Conservation (phyloP, 768 basidiomycete genomes). For the Termitomyces sp. region DNA sequence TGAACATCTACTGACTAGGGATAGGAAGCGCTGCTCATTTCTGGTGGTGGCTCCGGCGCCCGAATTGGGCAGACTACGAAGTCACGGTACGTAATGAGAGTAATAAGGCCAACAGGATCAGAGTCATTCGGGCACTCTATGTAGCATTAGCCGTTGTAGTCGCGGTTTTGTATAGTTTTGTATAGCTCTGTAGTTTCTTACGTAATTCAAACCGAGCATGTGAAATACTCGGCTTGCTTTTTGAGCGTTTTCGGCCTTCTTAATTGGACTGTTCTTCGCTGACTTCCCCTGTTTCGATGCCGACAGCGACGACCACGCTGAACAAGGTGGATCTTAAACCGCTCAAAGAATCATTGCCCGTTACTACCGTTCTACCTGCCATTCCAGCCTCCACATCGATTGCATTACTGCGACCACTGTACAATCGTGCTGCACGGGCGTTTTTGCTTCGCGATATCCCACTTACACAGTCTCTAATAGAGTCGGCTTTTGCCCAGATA, state of each 20-base stretch:
- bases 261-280: neutral
- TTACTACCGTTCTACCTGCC: slow-evolving; percentile 10
- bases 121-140: neutral
- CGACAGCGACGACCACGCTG: slow-evolving; percentile 43
- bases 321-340: slow-evolving; percentile 24
- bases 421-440: slow-evolving; percentile 71
- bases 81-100: neutral
- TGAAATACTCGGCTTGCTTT: slow-evolving; percentile 6
- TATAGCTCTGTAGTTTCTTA: neutral
- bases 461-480: slow-evolving; percentile 60
- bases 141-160: neutral
- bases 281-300: slow-evolving; percentile 28
- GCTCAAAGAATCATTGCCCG: slow-evolving; percentile 26
- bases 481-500: slow-evolving; percentile 64
- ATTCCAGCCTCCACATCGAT: slow-evolving; percentile 24
- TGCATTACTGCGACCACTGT: slow-evolving; percentile 62
- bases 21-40: neutral
- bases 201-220: slow-evolving; percentile 3
- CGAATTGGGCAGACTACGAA: neutral
- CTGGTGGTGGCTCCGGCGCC: slow-evolving; percentile 1
- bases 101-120: neutral
- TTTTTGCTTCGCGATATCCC: slow-evolving; percentile 70
- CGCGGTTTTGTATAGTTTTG: too few species aligned
- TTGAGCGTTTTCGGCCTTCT: neutral
- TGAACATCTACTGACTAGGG: neutral